Base-by-base conservation (phyloP, 768 basidiomycete genomes). In the Punctularia strigosozonata region DNA sequence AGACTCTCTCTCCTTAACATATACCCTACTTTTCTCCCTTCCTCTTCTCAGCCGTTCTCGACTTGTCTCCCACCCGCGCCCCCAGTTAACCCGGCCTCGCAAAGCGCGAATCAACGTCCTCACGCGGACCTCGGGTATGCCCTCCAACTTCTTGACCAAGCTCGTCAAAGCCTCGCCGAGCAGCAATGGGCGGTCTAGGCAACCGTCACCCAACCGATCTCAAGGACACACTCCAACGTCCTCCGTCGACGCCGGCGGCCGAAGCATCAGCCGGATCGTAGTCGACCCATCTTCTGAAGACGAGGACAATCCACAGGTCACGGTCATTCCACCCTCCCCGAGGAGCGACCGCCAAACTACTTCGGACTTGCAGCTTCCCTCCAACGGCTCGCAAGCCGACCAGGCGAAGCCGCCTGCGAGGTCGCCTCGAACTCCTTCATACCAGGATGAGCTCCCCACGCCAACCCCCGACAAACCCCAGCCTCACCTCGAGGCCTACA, bases 241-340 rank as follows among this genome's bases (percentile, higher is more conserved):
- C 8, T 10, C 33, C 19, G 33, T 19, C 33, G 19, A 12, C 33
- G 10, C 33, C 33, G 33, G 20, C 33, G 10, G 10, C 12, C 7
- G 13, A 10, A 10, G 10, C 18, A 8, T 10, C 19, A 10, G 10
- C 10, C 33, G 10, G 8, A 19, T 10, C 33, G 10, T 10, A 10
- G 10, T 34, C 19, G 13, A 34, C 18, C 10, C 10, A 8, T n/a
- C n/a, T n/a, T n/a, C n/a, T n/a, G 18, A 19, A 10, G 33, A 34
- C 8, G 33, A 34, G 13, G 33, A 19, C 4, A 59, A 62, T 44
- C 63, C 62, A 14, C 67, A 61, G 43, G 63, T 71, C 19, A 66
- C 64, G 0, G 51, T 71, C 23, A 54, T 69, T 19, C 69, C 68
- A 19, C 68, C 68, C 5, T 64, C 66, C 4, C 69, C 69, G 13